Percentiles rank a stretch among this genome's conserved stretches.
Conservation (phyloP, 140 eudicot species). For the Cichorium intybus region DNA sequence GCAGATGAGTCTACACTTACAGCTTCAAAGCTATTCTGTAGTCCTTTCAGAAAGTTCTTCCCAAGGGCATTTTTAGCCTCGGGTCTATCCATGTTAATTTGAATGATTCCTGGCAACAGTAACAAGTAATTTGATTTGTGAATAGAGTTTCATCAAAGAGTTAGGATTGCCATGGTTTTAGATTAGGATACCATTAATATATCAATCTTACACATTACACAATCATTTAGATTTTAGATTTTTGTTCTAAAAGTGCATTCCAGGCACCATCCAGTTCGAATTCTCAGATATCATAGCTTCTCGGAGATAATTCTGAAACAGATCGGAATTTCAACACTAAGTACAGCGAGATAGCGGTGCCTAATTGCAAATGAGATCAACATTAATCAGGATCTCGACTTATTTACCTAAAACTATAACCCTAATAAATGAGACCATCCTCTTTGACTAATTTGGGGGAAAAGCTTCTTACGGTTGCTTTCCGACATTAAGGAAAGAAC, state of each 20-base stretch:
- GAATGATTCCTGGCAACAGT: constrained; percentile 55
- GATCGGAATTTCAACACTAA: neutral
- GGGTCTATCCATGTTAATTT: constrained; percentile 88
- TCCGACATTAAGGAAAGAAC: neutral
- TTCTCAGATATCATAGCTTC: too few species aligned
- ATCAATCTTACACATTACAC: too few species aligned
- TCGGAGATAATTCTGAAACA: neutral
- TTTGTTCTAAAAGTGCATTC: too few species aligned
- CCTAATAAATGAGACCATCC: neutral
- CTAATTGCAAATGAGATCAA: neutral
- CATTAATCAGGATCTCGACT: constrained; percentile 2
- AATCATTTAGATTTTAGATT: neutral
- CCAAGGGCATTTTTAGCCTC: constrained; percentile 87
- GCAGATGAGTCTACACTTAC: constrained; percentile 53
- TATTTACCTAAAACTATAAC: constrained; percentile 4
- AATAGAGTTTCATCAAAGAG: neutral
- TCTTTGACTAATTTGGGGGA: constrained; percentile 1
- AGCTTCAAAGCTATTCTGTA: constrained; percentile 59
- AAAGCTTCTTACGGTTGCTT: neutral
- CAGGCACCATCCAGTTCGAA: too few species aligned
- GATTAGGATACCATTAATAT: too few species aligned
- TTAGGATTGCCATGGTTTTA: neutral
- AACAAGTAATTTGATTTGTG: neutral
- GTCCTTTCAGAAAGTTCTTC: constrained; percentile 75
- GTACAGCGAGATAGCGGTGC: neutral